Percentiles rank a stretch among this genome's conserved stretches.
Evolutionary conservation across 2,329 filamentous ascomycete species (phyloP).

Genomic region (Hirsutella thompsonii): DNA sequence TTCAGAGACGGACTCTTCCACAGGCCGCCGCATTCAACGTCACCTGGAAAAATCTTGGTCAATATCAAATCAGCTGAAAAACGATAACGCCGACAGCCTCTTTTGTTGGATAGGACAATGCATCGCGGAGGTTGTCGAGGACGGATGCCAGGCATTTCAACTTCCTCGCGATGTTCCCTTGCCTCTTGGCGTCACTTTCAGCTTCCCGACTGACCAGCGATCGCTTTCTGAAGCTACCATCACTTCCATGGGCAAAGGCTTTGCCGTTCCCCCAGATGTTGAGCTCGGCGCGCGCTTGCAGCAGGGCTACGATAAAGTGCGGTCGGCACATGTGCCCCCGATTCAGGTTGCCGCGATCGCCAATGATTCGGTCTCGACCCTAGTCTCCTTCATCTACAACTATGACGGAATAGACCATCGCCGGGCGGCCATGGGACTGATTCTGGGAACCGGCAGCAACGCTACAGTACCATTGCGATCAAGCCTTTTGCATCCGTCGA

Average conservation of each 20-base stretch:
- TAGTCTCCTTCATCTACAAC: constrained; percentile 65
- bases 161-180: constrained; percentile 32
- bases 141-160: constrained; percentile 33
- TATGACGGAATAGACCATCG: constrained; percentile 47
- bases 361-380: constrained; percentile 69
- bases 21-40: constrained; percentile 32
- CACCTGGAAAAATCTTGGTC: constrained; percentile 61
- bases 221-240: constrained; percentile 49
- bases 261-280: constrained; percentile 46
- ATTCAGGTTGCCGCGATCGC: constrained; percentile 65
- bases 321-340: constrained; percentile 38
- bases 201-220: constrained; percentile 56
- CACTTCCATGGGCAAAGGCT: constrained; percentile 60
- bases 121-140: constrained; percentile 58
- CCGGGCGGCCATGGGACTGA: constrained; percentile 65
- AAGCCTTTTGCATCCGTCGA: constrained; percentile 47
- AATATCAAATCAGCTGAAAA: constrained; percentile 60
- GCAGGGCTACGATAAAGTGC: constrained; percentile 43
- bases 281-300: constrained; percentile 47
- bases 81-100: constrained; percentile 59
- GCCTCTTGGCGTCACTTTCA: constrained; percentile 57
- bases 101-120: constrained; percentile 74
- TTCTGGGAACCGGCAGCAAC: constrained; percentile 72
- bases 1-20: background rate
- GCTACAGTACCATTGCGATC: constrained; percentile 64